These are phyloP conservation scores for Phaeoacremonium minimum DNA, from an alignment of 2,329 filamentous ascomycete genomes.

Conservation along the genomic window DNA sequence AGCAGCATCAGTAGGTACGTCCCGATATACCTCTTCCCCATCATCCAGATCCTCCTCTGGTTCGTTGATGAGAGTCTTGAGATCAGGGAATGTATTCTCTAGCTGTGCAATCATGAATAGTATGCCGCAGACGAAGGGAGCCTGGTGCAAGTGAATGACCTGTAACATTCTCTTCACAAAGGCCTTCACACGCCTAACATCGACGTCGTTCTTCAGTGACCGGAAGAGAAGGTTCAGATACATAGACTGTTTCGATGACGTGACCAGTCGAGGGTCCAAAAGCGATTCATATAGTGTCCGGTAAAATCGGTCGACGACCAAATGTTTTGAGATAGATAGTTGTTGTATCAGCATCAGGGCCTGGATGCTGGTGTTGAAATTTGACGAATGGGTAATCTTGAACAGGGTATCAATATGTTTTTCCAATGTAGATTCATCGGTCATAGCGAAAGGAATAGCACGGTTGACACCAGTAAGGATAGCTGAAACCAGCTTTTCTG, in stretches of 20 bases:
- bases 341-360: conserved; percentile 94
- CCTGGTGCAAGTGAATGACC: conserved; percentile 81
- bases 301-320: conserved; percentile 88
- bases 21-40: conserved; percentile 53
- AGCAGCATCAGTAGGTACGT: conserved; percentile 23
- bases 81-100: conserved; percentile 71
- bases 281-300: conserved; percentile 92
- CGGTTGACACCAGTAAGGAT: conserved; percentile 93
- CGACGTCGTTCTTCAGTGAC: conserved; percentile 84
- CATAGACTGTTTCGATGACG: conserved; percentile 90
- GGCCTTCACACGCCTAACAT: conserved; percentile 86
- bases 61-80: conserved; percentile 74
- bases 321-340: conserved; percentile 73
- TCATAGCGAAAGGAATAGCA: conserved; percentile 85
- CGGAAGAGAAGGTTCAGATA: conserved; percentile 91
- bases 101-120: conserved; percentile 85
- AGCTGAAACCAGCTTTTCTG: conserved; percentile 88
- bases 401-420: conserved; percentile 92
- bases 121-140: conserved; percentile 89
- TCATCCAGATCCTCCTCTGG: conserved; percentile 75
- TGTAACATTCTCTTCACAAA: conserved; percentile 94
- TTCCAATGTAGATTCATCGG: conserved; percentile 75
- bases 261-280: conserved; percentile 80
- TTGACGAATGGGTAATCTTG: conserved; percentile 92
- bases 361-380: conserved; percentile 98